Evolutionary conservation across 495 filamentous ascomycete genomes (phyloP).

Genomic region (Penicillium salamii): DNA sequence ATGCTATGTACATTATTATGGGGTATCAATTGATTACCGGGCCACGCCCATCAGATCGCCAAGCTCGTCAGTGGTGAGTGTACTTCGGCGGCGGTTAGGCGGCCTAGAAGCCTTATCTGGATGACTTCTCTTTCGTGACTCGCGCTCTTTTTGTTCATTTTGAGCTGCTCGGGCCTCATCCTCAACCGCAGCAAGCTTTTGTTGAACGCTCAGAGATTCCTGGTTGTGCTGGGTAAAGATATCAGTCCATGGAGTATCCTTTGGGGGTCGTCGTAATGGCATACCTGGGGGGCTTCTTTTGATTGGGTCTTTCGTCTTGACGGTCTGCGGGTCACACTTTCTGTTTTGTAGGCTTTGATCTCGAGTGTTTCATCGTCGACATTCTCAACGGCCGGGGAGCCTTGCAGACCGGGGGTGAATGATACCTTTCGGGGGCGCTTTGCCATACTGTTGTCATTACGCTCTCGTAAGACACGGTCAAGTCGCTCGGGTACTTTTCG

Average conservation of each 20-base stretch:
- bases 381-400: conserved; percentile 27
- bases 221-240: conserved; percentile 13
- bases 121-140: conserved; percentile 44
- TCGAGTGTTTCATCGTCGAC: conserved; percentile 37
- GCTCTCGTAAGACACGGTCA: conserved; percentile 39
- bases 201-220: conserved; percentile 31
- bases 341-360: conserved; percentile 35
- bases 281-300: conserved; percentile 35
- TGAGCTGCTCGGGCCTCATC: conserved; percentile 44
- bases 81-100: conserved; percentile 61
- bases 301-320: conserved; percentile 32
- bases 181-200: conserved; percentile 47
- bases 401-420: conserved; percentile 41
- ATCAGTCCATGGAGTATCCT: conserved; percentile 10
- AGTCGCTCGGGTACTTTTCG: conserved; percentile 26
- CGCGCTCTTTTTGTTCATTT: conserved; percentile 39
- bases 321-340: conserved; percentile 34
- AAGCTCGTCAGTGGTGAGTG: conserved; percentile 68
- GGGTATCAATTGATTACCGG: conserved; percentile 13
- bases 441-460: conserved; percentile 40
- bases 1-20: conserved; percentile 18
- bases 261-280: conserved; percentile 9
- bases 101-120: conserved; percentile 37
- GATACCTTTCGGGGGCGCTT: conserved; percentile 43
- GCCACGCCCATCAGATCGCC: conserved; percentile 56